phyloP scores from a whole-genome alignment of 1,284 basidiomycete species.

The Peniophora sp. region DNA sequence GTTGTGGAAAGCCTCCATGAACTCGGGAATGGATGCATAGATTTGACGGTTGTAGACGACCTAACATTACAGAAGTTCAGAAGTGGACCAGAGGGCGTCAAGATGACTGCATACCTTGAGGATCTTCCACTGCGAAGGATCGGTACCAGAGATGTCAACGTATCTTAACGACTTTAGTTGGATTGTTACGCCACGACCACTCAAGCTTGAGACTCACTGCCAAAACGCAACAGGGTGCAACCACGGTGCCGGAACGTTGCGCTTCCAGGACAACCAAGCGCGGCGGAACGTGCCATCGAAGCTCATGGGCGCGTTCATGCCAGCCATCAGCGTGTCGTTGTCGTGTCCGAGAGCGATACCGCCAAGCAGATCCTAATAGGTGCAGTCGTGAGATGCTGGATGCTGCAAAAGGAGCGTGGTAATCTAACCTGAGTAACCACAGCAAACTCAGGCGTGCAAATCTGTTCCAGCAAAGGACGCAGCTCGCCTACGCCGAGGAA shows the following conservation, averaged over 20 bases:
- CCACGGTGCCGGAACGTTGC: conserved; percentile 41
- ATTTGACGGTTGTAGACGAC: conserved; percentile 54
- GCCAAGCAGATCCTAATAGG: conserved; percentile 34
- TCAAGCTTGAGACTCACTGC: conserved; percentile 26
- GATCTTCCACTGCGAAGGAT: conserved; percentile 40
- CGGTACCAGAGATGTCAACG: conserved; percentile 50
- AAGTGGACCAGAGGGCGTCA: not conserved
- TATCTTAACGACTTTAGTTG: conserved; percentile 12
- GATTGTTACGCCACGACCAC: too few species aligned
- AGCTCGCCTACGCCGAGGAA: conserved; percentile 28
- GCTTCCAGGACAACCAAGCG: conserved; percentile 41
- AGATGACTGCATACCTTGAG: conserved; percentile 29
- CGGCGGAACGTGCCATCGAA: conserved; percentile 55
- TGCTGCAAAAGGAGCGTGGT: conserved; percentile 7
- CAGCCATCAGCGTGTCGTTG: conserved; percentile 40
- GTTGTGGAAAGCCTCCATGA: conserved; percentile 43
- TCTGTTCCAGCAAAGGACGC: conserved; percentile 23
- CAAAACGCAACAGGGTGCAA: conserved; percentile 50
- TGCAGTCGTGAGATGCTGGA: conserved; percentile 5
- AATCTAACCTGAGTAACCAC: not conserved
- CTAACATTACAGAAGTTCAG: conserved; percentile 16
- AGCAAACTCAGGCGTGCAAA: conserved; percentile 6
- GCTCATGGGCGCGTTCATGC: conserved; percentile 40
- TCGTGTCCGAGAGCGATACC: conserved; percentile 26
- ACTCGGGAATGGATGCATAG: conserved; percentile 37